These are phyloP conservation scores for Podosphaera aphanis DNA, from an alignment of 2,329 filamentous ascomycete species.

Conservation along the genomic window DNA sequence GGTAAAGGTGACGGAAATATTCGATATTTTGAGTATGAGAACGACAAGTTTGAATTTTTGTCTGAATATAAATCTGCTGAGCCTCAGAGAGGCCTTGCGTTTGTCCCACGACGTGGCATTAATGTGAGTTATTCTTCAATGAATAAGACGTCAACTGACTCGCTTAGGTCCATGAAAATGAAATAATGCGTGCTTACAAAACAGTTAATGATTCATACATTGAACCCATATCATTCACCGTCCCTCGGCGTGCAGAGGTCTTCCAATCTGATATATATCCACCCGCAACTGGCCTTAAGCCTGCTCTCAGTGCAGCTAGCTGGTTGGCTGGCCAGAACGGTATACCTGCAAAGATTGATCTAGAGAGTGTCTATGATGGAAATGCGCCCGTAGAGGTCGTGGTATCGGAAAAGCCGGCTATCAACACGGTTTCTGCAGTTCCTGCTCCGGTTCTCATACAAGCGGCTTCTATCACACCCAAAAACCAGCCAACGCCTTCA, in stretches of 20 bases:
- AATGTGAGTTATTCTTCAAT: slow-evolving; percentile 32
- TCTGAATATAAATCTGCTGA: slow-evolving; percentile 95
- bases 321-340: slow-evolving; percentile 74
- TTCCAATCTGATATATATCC: slow-evolving; percentile 97
- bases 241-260: slow-evolving; percentile 74
- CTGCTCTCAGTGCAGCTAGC: slow-evolving; percentile 56
- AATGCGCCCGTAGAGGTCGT: slow-evolving; percentile 55
- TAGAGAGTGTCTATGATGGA: slow-evolving; percentile 80
- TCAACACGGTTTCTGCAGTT: slow-evolving; percentile 30
- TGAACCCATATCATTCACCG: slow-evolving; percentile 93
- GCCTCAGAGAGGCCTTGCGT: slow-evolving; percentile 81
- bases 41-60: slow-evolving; percentile 94
- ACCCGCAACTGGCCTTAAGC: slow-evolving; percentile 55
- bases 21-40: slow-evolving; percentile 93
- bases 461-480: slow-evolving; percentile 19
- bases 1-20: slow-evolving; percentile 98
- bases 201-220: slow-evolving; percentile 87
- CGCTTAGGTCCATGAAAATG: slow-evolving; percentile 65
- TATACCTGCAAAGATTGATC: slow-evolving; percentile 73
- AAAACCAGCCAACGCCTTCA: slow-evolving; percentile 27
- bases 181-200: slow-evolving; percentile 89
- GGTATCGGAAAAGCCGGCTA: slow-evolving; percentile 26
- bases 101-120: slow-evolving; percentile 82
- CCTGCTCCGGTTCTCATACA: slow-evolving; percentile 22
- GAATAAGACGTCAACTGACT: slow-evolving; percentile 6